These are phyloP conservation scores for Calycina herbarum DNA, from an alignment of 2,329 filamentous ascomycete genomes.

Conservation along the genomic window DNA sequence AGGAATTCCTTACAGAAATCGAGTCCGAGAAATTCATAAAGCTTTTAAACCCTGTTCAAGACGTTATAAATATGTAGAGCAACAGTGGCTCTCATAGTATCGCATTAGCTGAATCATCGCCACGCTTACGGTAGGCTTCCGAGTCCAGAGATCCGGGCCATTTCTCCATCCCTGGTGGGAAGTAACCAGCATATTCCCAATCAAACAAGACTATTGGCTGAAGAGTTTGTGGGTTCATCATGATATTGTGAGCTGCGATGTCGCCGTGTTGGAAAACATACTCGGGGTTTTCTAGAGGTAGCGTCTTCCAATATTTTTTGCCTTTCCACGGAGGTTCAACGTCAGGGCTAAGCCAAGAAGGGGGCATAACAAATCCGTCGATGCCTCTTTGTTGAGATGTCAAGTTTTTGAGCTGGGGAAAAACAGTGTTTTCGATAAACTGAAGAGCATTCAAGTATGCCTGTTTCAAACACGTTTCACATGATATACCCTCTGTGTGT, in stretches of 20 bases:
- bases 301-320: background rate
- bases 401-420: background rate
- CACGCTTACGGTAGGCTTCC: background rate
- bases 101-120: background rate
- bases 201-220: background rate
- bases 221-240: background rate
- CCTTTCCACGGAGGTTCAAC: background rate
- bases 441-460: background rate
- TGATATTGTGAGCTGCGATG: background rate
- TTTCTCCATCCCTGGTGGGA: background rate
- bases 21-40: background rate
- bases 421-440: background rate
- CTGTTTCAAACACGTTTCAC: background rate
- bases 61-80: background rate
- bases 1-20: background rate
- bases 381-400: background rate
- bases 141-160: background rate
- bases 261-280: background rate
- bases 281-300: background rate
- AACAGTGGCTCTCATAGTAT: background rate
- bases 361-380: background rate
- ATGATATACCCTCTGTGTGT: background rate
- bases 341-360: background rate
- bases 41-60: background rate
- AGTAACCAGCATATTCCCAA: background rate